Evolutionary conservation across 2,329 filamentous ascomycete species (phyloP).

Genomic region (Cladosporium sphaerospermum): DNA sequence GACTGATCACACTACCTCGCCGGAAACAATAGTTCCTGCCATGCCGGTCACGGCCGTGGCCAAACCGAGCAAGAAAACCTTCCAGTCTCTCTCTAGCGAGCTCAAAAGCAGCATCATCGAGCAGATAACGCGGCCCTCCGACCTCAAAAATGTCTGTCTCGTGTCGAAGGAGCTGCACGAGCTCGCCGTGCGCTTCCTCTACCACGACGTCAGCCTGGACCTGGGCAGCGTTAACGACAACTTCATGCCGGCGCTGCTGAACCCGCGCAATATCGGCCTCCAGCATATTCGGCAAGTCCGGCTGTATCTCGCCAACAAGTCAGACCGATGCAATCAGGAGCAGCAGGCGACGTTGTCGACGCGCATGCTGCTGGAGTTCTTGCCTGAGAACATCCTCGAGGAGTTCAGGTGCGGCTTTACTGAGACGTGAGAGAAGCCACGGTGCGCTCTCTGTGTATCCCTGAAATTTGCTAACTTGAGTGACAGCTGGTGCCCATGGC

Average conservation of each 20-base stretch:
- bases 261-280: constrained; percentile 43
- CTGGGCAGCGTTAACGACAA: constrained; percentile 40
- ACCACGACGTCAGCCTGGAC: constrained; percentile 42
- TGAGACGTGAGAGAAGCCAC: constrained; percentile 10
- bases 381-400: constrained; percentile 44
- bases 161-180: constrained; percentile 42
- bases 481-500: constrained; percentile 43
- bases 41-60: neutral
- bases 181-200: constrained; percentile 41
- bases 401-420: constrained; percentile 34
- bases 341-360: constrained; percentile 43
- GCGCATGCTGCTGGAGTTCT: constrained; percentile 43
- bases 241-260: constrained; percentile 40
- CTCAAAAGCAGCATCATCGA: constrained; percentile 34
- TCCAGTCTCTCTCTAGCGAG: constrained; percentile 16
- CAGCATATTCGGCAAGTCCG: constrained; percentile 40
- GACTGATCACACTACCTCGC: too few species aligned
- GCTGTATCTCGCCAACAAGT: constrained; percentile 40
- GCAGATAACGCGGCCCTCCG: constrained; percentile 41
- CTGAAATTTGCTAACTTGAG: constrained; percentile 14
- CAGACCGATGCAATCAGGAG: constrained; percentile 38
- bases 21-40: neutral
- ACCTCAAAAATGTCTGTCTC: constrained; percentile 44
- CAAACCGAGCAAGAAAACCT: constrained; percentile 1
- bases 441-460: constrained; percentile 8